Evolutionary conservation across 169 alveolate genomes (phyloP).

Genomic region (Eimeria tenella): DNA sequence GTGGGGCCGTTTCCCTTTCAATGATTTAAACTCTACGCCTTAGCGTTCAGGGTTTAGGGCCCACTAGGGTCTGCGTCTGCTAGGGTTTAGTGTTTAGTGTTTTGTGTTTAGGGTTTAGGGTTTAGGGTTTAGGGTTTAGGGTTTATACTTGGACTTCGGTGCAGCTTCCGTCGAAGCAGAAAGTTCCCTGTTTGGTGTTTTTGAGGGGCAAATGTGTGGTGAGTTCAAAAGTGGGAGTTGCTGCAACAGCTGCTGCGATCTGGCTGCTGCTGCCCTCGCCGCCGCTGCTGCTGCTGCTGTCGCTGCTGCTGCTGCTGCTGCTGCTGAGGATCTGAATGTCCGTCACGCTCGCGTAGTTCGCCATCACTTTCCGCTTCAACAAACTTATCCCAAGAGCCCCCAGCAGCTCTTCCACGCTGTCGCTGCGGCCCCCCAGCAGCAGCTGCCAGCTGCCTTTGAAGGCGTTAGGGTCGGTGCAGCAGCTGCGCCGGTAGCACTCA

Average conservation of each 20-base stretch:
- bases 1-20: too few species aligned
- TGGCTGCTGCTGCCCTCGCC: background rate
- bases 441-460: constrained; percentile 75
- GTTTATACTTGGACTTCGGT: background rate
- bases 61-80: too few species aligned
- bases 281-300: background rate
- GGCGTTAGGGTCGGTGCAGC: constrained; percentile 29
- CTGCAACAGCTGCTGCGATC: background rate
- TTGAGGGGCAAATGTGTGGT: constrained; percentile 73
- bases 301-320: background rate
- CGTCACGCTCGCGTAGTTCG: constrained; percentile 56
- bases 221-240: constrained; percentile 32
- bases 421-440: constrained; percentile 60
- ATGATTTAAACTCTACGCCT: too few species aligned
- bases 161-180: constrained; percentile 68
- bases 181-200: constrained; percentile 52
- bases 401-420: constrained; percentile 65
- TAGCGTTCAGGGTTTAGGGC: too few species aligned
- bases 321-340: constrained; percentile 51
- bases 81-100: background rate
- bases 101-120: too few species aligned
- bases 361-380: constrained; percentile 67
- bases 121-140: background rate
- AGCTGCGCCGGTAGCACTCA: background rate
- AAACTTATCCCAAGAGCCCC: constrained; percentile 63